Percentiles rank a stretch among this genome's conserved stretches.
phyloP scores from a whole-genome alignment of 768 basidiomycete genomes.

The Porphyrellus cyaneotinctus region DNA sequence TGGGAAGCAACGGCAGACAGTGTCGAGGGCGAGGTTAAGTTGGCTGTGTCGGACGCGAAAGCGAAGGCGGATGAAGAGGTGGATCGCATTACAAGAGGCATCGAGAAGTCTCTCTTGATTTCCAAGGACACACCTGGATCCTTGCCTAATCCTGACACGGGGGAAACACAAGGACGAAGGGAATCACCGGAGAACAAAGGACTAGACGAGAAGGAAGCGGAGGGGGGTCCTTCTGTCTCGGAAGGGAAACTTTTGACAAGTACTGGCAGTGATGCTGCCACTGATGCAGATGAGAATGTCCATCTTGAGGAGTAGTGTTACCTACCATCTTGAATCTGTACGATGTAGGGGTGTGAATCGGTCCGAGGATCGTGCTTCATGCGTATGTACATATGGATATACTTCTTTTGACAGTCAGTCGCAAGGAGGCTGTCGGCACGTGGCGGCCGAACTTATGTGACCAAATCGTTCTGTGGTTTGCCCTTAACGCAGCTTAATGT shows the following conservation, averaged over 20 bases:
- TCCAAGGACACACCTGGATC: conserved; percentile 5
- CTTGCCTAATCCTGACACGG: not conserved
- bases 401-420: no score
- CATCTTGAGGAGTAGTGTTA: not conserved
- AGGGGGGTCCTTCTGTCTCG: not conserved
- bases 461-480: no score
- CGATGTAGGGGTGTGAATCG: not conserved
- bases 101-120: conserved; percentile 21
- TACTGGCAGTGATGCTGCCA: not conserved
- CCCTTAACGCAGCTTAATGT: no score
- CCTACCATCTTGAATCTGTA: not conserved
- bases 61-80: conserved; percentile 20
- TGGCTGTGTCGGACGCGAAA: conserved; percentile 3
- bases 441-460: no score
- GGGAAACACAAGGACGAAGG: not conserved
- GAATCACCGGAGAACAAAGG: not conserved
- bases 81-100: conserved; percentile 23
- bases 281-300: not conserved
- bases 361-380: not conserved
- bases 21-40: conserved; percentile 16
- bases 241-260: conserved; percentile 6
- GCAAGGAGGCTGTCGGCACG: no score
- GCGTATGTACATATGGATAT: no score
- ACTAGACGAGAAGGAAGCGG: not conserved
- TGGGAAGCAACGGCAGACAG: conserved; percentile 51